phyloP scores from a whole-genome alignment of 106 monocot genomes.

The Dendrobium huoshanense region DNA sequence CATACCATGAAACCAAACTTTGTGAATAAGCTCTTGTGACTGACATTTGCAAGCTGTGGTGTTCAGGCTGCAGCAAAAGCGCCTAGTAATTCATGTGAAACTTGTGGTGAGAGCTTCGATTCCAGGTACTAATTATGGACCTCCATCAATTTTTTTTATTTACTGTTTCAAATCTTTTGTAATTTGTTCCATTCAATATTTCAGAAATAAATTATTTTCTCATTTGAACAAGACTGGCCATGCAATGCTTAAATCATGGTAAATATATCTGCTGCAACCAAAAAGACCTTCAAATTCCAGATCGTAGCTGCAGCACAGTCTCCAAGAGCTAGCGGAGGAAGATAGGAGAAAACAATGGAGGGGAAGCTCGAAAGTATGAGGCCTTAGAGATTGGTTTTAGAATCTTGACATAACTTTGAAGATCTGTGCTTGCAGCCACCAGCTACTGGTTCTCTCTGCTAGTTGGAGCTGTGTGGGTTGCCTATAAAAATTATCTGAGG shows the following conservation, averaged over 20 bases:
- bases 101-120: conserved; percentile 10
- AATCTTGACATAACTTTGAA: too few species aligned
- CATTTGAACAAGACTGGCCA: conserved; percentile 8
- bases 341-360: not conserved
- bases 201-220: conserved; percentile 8
- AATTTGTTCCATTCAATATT: not conserved
- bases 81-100: not conserved
- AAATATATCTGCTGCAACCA: not conserved
- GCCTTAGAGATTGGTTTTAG: too few species aligned
- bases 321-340: not conserved
- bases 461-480: not conserved
- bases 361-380: not conserved
- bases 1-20: not conserved
- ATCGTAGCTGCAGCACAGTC: not conserved
- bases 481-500: not conserved
- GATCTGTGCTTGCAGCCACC: too few species aligned
- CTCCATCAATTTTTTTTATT: not conserved
- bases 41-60: not conserved
- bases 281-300: not conserved
- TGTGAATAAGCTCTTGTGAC: not conserved
- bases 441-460: too few species aligned
- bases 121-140: not conserved
- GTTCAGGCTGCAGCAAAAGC: conserved; percentile 1
- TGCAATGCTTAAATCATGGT: conserved; percentile 7
- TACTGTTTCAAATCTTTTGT: not conserved